Evolutionary conservation across 1,284 basidiomycete genomes (phyloP), one percentile per base, ranked within the genome.

Genomic region (Apiotrichum laibachii): DNA sequence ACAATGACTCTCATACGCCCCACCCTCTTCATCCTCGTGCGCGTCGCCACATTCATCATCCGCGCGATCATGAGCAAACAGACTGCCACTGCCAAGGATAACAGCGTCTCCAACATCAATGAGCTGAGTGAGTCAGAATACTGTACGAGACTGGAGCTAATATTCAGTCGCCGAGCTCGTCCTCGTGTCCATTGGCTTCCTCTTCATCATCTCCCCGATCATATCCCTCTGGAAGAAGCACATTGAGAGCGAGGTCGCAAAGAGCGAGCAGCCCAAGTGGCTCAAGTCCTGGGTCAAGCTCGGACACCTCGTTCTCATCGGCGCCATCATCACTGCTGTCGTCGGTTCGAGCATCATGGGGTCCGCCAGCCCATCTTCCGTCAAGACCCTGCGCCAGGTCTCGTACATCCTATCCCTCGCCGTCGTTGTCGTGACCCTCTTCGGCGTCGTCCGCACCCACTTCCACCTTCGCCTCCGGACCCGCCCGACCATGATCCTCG

Each of bases 161-260:
- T 19, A 35, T 21, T 8, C 50, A 71, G 67, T 68, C 54, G 71
- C 65, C 54, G 71, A 72, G 50, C 63, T 69, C 10, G 63, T 71
- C 21, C 53, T 72, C 31, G 61, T 71, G 2, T 71, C 70, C 2
- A 51, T 72, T 50, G 66, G 67, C 5, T 66, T 57, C 57, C 57
- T 71, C 19, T 68, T 73, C 62, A 58, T 73, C 42, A 64, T 73
- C 60, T 69, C 66, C 15, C 70, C 71, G 11, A 35, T 67, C 18
- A 53, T 71, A 13, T 46, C 51, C 31, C 53, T 69, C 37, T 73
- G 69, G 69, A 58, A 63, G 26, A 55, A 60, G 4, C 65, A 72
- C 31, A 57, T 73, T 37, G 15, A 46, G 4, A 26, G 52, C 37
- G 52, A 31, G 11, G 45, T 62, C 1, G 43, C 51, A 10, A 44